A percentile compares a stretch with the other conserved stretches of the same genome.
These are phyloP conservation scores for Prillingera fragicola DNA, from an alignment of 1,284 basidiomycete genomes.

Conservation along the genomic window DNA sequence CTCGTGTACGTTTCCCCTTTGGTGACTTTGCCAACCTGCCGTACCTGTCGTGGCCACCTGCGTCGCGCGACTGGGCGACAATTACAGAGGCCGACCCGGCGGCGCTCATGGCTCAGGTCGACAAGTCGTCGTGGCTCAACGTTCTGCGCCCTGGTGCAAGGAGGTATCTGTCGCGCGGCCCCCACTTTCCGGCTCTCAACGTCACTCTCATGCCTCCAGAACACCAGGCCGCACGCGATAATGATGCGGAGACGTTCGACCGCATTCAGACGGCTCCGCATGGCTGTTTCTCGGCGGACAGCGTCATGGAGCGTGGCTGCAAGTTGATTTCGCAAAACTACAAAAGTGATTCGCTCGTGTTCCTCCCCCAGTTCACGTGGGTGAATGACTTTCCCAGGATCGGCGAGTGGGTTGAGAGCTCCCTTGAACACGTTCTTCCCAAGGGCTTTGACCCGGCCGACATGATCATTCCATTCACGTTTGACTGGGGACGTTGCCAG, in stretches of 20 bases:
- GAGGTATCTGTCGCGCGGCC: slow-evolving; percentile 21
- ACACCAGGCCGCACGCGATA: slow-evolving; percentile 15
- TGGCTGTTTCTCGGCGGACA: slow-evolving; percentile 33
- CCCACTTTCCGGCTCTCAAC: slow-evolving; percentile 19
- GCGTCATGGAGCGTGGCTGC: slow-evolving; percentile 24
- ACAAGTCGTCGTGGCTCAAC: slow-evolving; percentile 26
- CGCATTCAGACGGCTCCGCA: slow-evolving; percentile 16
- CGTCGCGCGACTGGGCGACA: slow-evolving; percentile 1
- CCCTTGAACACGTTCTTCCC: slow-evolving; percentile 24
- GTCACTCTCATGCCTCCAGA: slow-evolving; percentile 22
- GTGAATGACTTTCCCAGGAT: slow-evolving; percentile 6
- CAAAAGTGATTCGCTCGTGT: slow-evolving; percentile 32
- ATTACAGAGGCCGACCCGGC: slow-evolving; percentile 10
- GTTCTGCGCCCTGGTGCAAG: slow-evolving; percentile 30
- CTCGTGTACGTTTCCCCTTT: slow-evolving; percentile 25
- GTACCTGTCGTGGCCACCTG: slow-evolving; percentile 23
- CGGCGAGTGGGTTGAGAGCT: slow-evolving; percentile 18
- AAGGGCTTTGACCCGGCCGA: slow-evolving; percentile 19
- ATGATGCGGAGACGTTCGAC: slow-evolving; percentile 16
- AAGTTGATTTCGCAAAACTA: slow-evolving; percentile 20
- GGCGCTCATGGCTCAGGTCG: slow-evolving; percentile 19
- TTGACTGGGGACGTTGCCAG: slow-evolving; percentile 43
- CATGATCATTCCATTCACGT: slow-evolving; percentile 45
- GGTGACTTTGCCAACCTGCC: slow-evolving; percentile 19
- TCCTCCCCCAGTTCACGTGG: slow-evolving; percentile 40